Evolutionary conservation across 2,329 filamentous ascomycete genomes (phyloP).

Genomic region (Stemphylium beticola): DNA sequence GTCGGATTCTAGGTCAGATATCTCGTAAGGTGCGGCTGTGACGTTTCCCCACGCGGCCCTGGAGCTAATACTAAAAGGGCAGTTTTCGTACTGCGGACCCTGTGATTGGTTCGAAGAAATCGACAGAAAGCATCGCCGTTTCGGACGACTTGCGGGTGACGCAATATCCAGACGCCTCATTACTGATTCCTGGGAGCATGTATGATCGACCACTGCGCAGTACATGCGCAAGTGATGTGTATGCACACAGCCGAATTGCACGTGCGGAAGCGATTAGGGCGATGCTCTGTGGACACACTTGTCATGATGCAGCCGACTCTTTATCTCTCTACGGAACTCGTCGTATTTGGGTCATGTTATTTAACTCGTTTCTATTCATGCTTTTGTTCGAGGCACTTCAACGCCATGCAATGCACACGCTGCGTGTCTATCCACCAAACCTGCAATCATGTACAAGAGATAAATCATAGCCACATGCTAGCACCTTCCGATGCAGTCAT

Average conservation of each 20-base stretch:
- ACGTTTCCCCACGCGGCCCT: conserved; percentile 13
- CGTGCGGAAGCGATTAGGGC: too few relatives aligned
- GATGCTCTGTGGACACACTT: too few relatives aligned
- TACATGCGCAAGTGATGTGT: not conserved
- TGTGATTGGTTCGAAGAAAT: conserved; percentile 18
- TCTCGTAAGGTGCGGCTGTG: conserved; percentile 17
- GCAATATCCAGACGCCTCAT: not conserved
- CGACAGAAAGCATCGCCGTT: not conserved
- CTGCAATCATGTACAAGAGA: conserved; percentile 5
- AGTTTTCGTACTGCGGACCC: conserved; percentile 21
- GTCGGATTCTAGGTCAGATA: conserved; percentile 3
- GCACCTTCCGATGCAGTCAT: not conserved
- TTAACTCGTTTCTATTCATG: conserved; percentile 9
- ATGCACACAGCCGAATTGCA: not conserved
- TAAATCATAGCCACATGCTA: conserved; percentile 4
- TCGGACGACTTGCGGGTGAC: conserved; percentile 1
- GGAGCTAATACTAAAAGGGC: conserved; percentile 15
- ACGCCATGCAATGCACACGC: conserved; percentile 11
- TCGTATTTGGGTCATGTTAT: not conserved
- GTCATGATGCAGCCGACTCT: too few relatives aligned
- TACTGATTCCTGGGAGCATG: not conserved
- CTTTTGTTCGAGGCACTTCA: conserved; percentile 6
- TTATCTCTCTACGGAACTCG: too few relatives aligned
- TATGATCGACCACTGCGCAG: not conserved
- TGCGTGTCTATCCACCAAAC: conserved; percentile 3